These are phyloP conservation scores for Naganishia randhawae DNA, from an alignment of 768 basidiomycete species.

Conservation along the genomic window DNA sequence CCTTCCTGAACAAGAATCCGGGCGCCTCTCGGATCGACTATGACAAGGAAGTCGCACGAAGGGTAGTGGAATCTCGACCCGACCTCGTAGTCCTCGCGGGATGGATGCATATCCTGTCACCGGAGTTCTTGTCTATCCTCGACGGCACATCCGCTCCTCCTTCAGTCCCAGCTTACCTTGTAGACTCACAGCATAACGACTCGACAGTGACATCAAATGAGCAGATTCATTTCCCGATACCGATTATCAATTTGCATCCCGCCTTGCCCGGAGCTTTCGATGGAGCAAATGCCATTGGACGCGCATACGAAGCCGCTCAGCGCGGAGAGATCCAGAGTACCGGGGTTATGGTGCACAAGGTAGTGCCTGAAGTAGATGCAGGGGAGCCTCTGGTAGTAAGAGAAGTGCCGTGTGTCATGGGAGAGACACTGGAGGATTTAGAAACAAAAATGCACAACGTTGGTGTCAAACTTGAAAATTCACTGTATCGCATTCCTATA, in stretches of 20 bases:
- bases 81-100: conserved; percentile 93
- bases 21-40: conserved; percentile 76
- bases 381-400: conserved; percentile 81
- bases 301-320: conserved; percentile 84
- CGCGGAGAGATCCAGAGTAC: conserved; percentile 71
- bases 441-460: conserved; percentile 70
- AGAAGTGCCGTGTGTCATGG: conserved; percentile 68
- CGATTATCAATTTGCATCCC: conserved; percentile 94
- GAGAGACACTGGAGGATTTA: conserved; percentile 68
- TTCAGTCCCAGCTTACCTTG: conserved; percentile 27
- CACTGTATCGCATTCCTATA: not conserved
- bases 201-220: not conserved
- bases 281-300: conserved; percentile 82
- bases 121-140: conserved; percentile 70
- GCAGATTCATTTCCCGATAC: conserved; percentile 53
- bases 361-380: conserved; percentile 86
- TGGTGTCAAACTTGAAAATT: conserved; percentile 20
- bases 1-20: conserved; percentile 70
- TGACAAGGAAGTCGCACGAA: conserved; percentile 71
- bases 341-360: conserved; percentile 90
- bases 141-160: conserved; percentile 49
- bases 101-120: conserved; percentile 95
- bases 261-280: conserved; percentile 95
- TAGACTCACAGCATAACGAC: not conserved
- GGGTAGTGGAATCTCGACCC: conserved; percentile 63